phyloP scores from a whole-genome alignment of 345 rosid species.

The Trapa bicornis region DNA sequence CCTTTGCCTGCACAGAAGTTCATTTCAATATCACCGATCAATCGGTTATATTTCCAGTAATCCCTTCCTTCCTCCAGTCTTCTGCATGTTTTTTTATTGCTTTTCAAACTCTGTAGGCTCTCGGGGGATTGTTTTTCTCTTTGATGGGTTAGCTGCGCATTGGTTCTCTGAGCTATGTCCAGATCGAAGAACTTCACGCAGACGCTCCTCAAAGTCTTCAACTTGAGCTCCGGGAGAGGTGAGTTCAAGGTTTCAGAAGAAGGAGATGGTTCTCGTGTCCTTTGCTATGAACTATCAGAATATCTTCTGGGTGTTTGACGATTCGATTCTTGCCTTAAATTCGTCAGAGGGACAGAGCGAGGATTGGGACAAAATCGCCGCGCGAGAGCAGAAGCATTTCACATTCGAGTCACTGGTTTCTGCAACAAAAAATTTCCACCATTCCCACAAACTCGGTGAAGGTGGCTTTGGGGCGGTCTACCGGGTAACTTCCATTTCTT shows the following conservation, averaged over 20 bases:
- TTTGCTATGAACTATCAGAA: not conserved
- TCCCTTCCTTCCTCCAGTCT: not conserved
- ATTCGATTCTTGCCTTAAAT: not conserved
- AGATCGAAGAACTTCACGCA: constrained; percentile 44
- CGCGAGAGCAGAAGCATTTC: constrained; percentile 69
- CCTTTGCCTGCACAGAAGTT: too few relatives aligned
- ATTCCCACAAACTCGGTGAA: constrained; percentile 71
- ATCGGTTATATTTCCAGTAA: too few relatives aligned
- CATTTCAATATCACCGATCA: too few relatives aligned
- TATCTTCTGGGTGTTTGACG: constrained; percentile 3
- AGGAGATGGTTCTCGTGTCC: not conserved
- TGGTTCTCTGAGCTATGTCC: constrained; percentile 13
- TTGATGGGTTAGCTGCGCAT: constrained; percentile 3
- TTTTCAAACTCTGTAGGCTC: not conserved
- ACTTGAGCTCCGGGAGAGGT: constrained; percentile 43
- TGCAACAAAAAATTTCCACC: constrained; percentile 73
- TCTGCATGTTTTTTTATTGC: not conserved
- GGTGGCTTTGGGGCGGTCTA: constrained; percentile 98
- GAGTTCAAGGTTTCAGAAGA: not conserved
- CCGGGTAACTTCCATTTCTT: constrained; percentile 29
- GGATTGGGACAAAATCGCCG: constrained; percentile 70
- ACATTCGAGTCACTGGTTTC: constrained; percentile 44
- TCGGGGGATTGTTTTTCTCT: not conserved
- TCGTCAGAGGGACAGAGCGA: constrained; percentile 23
- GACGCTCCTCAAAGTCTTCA: constrained; percentile 40